Percentiles rank a stretch among this genome's conserved stretches.
These are phyloP conservation scores for Kodamaea plutei DNA, from an alignment of 1,139 yeast species.

Conservation along the genomic window DNA sequence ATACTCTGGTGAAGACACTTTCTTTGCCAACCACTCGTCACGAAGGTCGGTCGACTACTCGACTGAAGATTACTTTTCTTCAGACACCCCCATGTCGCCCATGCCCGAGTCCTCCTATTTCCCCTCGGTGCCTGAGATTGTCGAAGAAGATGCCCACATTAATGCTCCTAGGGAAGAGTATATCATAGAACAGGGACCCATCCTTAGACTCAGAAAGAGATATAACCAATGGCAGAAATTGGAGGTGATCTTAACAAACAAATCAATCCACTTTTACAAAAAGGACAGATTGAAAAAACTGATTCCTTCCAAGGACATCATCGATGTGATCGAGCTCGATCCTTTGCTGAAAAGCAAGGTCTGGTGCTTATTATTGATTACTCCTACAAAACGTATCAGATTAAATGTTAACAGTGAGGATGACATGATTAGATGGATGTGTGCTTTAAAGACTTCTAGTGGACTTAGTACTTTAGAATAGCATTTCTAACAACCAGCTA, in stretches of 20 bases:
- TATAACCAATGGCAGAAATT: conserved; percentile 48
- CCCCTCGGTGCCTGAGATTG: neutral
- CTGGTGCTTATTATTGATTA: conserved; percentile 48
- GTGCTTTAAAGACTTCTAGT: conserved; percentile 45
- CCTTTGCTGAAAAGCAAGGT: conserved; percentile 39
- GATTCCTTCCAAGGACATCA: conserved; percentile 33
- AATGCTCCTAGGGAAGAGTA: no score
- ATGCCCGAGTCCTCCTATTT: conserved; percentile 3
- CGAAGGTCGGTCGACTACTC: conserved; percentile 1
- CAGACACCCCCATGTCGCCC: conserved; percentile 5
- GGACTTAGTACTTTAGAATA: no score
- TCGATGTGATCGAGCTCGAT: conserved; percentile 53
- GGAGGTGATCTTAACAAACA: conserved; percentile 42
- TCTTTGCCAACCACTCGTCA: conserved; percentile 1
- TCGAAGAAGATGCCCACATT: neutral
- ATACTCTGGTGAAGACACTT: no score
- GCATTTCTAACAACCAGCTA: no score
- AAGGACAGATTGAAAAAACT: conserved; percentile 19
- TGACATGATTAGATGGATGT: conserved; percentile 49
- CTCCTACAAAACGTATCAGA: conserved; percentile 42
- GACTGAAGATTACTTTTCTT: conserved; percentile 2
- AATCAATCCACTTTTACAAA: conserved; percentile 39
- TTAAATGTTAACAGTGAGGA: conserved; percentile 45
- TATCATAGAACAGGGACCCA: conserved; percentile 38
- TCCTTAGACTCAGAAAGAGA: conserved; percentile 36